Conservation (phyloP, 2,329 filamentous ascomycete genomes). For the Colletotrichum aenigma region DNA sequence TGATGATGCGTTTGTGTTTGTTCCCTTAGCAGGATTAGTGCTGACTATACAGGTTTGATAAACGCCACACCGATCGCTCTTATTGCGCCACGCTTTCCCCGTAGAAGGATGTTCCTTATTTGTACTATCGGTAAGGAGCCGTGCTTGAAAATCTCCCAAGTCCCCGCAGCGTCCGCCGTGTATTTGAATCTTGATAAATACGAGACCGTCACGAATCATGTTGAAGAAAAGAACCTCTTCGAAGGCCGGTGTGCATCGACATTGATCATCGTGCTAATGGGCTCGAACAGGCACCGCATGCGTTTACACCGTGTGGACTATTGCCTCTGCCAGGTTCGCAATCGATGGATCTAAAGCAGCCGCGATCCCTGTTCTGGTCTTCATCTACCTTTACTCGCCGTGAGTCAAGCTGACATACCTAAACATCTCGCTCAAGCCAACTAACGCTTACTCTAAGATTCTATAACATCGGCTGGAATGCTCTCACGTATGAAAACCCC, state of each 20-base stretch:
- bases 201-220: not conserved
- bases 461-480: slow-evolving; percentile 9
- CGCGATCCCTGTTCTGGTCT: slow-evolving; percentile 43
- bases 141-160: not conserved
- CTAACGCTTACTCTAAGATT: not conserved
- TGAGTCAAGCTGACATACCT: slow-evolving; percentile 17
- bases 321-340: slow-evolving; percentile 40
- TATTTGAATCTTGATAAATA: not conserved
- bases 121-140: slow-evolving; percentile 33
- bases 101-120: slow-evolving; percentile 38
- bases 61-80: slow-evolving; percentile 39
- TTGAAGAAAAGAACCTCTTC: not conserved
- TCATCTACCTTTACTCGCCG: slow-evolving; percentile 46
- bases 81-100: slow-evolving; percentile 35
- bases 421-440: not conserved
- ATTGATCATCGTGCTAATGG: not conserved
- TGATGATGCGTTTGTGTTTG: not conserved
- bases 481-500: not conserved
- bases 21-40: too few species aligned
- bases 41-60: slow-evolving; percentile 26
- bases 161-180: not conserved
- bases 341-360: slow-evolving; percentile 34
- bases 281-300: slow-evolving; percentile 29
- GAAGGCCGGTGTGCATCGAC: not conserved
- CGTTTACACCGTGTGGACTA: slow-evolving; percentile 42